Evolutionary conservation across 2,329 filamentous ascomycete species (phyloP), one percentile per base, ranked within the genome.

Genomic region (Tolypocladium paradoxum): DNA sequence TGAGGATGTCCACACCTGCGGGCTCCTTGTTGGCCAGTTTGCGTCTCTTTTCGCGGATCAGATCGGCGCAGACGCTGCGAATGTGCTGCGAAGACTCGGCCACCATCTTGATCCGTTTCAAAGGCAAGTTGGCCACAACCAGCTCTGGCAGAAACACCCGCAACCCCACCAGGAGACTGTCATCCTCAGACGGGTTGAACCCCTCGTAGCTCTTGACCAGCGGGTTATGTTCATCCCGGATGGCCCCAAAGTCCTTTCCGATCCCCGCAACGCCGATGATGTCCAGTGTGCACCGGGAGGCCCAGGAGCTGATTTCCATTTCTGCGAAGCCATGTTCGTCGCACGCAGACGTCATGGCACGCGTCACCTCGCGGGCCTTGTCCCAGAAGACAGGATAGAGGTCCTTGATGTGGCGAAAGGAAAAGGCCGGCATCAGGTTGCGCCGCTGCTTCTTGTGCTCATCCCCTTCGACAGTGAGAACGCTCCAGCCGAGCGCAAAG

Each of bases 401-500:
- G 46, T 62, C 62, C 52, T 65, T 65, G 24, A 69, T 59, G 27
- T 67, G 67, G 1, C 58, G 52, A n/a, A 64, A 52, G 1, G 65
- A 64, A 52, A 72, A 71, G n/a, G 61, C 58, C 2, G 63, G 64
- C 29, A 61, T 57, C 31, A 71, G 55, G 52, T 68, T 56, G 31
- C 62, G 66, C 12, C 69, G 57, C 54, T 68, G 63, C 22, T 52
- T 57, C 53, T 61, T 64, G 53, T 71, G 68, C 52, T 63, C 62
- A 8, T 69, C 64, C 24, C 62, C 64, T 48, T 68, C 64, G 22
- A 63, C 58, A 33, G 64, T 62, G 7, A 66, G 55, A 9, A 71
- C 53, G 0, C 64, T 67, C 5, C 83, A 86, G 62, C 91, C 91
- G 53, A 96, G 83, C 62, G 88, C n/a, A n/a, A n/a, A n/a, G 56